These are phyloP conservation scores for Graphiopsis chlorocephala DNA, from an alignment of 2,329 filamentous ascomycete genomes.

Conservation along the genomic window DNA sequence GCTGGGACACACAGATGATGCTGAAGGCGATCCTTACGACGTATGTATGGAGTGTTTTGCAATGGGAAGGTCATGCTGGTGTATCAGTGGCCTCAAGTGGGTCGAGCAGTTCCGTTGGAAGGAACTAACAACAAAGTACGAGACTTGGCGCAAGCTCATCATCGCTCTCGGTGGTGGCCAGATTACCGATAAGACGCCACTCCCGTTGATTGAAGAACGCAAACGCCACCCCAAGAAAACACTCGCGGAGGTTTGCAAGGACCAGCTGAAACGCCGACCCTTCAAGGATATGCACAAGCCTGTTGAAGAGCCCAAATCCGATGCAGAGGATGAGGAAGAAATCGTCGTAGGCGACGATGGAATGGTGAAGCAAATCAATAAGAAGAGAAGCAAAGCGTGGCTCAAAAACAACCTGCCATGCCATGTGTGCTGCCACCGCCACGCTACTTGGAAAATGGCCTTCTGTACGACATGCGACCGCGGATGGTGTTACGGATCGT, in stretches of 20 bases:
- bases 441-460: conserved; percentile 81
- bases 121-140: conserved; percentile 73
- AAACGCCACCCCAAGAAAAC: conserved; percentile 70
- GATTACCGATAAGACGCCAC: conserved; percentile 63
- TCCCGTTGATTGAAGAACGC: conserved; percentile 68
- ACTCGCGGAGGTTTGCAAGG: conserved; percentile 89
- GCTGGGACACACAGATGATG: conserved; percentile 53
- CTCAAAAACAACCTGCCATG: conserved; percentile 58
- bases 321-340: conserved; percentile 47
- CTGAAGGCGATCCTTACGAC: conserved; percentile 83
- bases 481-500: conserved; percentile 86
- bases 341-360: conserved; percentile 64
- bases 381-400: conserved; percentile 53
- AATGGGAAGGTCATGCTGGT: conserved; percentile 93
- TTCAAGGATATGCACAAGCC: conserved; percentile 77
- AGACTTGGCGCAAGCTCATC: conserved; percentile 76
- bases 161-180: conserved; percentile 69
- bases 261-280: conserved; percentile 74
- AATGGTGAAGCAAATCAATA: conserved; percentile 62
- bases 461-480: conserved; percentile 73
- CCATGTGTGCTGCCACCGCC: conserved; percentile 78
- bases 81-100: conserved; percentile 82
- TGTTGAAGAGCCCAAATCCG: conserved; percentile 38
- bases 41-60: conserved; percentile 97
- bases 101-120: conserved; percentile 90